A percentile compares a stretch with the other conserved stretches of the same genome.
Evolutionary conservation across 2,329 filamentous ascomycete genomes (phyloP).

Genomic region (Metarhizium guizhouense): DNA sequence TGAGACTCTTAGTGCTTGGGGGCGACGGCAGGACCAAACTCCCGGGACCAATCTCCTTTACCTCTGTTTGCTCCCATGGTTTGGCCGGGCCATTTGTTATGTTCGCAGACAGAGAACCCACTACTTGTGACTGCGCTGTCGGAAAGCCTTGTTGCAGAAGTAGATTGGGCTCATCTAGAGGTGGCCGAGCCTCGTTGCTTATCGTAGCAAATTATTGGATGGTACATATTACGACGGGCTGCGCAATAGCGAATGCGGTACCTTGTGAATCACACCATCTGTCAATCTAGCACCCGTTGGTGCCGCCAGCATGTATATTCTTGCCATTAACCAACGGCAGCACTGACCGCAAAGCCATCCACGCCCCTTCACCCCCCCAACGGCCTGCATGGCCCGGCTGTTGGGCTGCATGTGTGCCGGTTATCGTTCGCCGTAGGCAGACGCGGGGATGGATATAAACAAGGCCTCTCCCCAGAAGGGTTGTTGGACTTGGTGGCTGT

Average conservation of each 20-base stretch:
- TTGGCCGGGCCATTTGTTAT: too few species aligned
- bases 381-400: slow-evolving; percentile 2
- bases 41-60: background rate
- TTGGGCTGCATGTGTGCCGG: background rate
- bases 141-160: background rate
- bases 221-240: background rate
- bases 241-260: background rate
- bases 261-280: background rate
- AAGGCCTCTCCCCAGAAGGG: background rate
- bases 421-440: background rate
- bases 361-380: background rate
- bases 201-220: background rate
- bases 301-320: background rate
- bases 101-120: too few species aligned
- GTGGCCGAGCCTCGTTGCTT: background rate
- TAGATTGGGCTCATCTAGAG: background rate
- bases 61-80: background rate
- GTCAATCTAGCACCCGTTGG: background rate
- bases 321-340: background rate
- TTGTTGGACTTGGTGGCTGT: slow-evolving; percentile 8
- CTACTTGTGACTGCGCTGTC: background rate
- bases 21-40: background rate
- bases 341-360: background rate
- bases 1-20: background rate
- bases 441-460: background rate